Conservation (phyloP, 2,329 filamentous ascomycete genomes). For the Hypocrella siamensis region DNA sequence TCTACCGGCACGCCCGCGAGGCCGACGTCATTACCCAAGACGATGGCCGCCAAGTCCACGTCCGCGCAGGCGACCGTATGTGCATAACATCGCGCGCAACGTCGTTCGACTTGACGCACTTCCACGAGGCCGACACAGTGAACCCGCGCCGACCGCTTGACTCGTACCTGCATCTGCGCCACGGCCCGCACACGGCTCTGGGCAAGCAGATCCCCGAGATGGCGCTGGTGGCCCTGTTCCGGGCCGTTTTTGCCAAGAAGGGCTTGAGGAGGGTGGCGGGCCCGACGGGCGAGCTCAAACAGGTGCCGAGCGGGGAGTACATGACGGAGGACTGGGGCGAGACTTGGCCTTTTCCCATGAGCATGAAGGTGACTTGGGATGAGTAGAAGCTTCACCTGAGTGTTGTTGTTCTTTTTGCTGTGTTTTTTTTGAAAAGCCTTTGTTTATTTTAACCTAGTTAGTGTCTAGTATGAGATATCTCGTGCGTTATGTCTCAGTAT, state of each 20-base stretch:
- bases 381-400: constrained; percentile 3
- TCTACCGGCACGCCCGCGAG: constrained; percentile 38
- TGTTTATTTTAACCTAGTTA: too few species aligned
- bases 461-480: too few species aligned
- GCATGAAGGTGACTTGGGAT: constrained; percentile 40
- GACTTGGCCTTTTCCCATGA: constrained; percentile 28
- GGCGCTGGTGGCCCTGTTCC: constrained; percentile 52
- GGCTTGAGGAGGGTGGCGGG: constrained; percentile 47
- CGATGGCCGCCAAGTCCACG: constrained; percentile 31
- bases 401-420: neutral
- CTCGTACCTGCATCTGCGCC: constrained; percentile 48
- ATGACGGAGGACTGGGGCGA: constrained; percentile 49
- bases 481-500: too few species aligned
- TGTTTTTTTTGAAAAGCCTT: neutral
- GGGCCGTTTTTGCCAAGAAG: constrained; percentile 44
- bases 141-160: constrained; percentile 47
- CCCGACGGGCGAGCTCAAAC: constrained; percentile 51
- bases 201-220: constrained; percentile 44
- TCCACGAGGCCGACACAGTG: constrained; percentile 45
- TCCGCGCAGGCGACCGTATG: constrained; percentile 42
- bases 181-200: constrained; percentile 46
- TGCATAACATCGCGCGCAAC: constrained; percentile 46
- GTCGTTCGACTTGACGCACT: constrained; percentile 38
- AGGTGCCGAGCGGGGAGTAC: constrained; percentile 42
- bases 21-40: constrained; percentile 31